phyloP scores from a whole-genome alignment of 1,284 basidiomycete genomes.

The Rhodofomes roseus region DNA sequence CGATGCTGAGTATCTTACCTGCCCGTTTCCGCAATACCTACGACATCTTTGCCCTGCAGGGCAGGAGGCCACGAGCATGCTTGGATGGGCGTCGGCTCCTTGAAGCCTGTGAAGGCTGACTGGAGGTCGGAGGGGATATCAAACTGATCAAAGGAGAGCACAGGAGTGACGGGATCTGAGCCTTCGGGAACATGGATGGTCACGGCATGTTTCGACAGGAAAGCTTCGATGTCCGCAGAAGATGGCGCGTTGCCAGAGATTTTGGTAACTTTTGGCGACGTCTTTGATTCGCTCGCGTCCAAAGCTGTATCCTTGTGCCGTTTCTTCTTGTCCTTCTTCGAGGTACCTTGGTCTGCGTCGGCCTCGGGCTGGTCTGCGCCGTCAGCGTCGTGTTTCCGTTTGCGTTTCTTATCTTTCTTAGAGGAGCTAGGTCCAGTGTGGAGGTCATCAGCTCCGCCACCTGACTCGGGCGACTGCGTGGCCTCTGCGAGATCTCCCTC shows the following conservation, averaged over 20 bases:
- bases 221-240: slow-evolving; percentile 50
- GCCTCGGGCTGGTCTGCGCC: background rate
- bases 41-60: slow-evolving; percentile 80
- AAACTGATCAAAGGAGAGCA: slow-evolving; percentile 76
- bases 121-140: slow-evolving; percentile 63
- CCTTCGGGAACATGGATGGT: slow-evolving; percentile 59
- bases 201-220: slow-evolving; percentile 71
- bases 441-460: slow-evolving; percentile 21
- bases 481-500: slow-evolving; percentile 9
- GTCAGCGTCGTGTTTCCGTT: slow-evolving; percentile 18
- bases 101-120: slow-evolving; percentile 68
- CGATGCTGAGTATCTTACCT: slow-evolving; percentile 40
- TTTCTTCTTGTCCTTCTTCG: slow-evolving; percentile 24
- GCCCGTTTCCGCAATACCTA: slow-evolving; percentile 98
- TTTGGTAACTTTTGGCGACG: background rate
- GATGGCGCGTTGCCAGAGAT: slow-evolving; percentile 21
- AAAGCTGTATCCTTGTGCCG: slow-evolving; percentile 8
- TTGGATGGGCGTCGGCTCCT: slow-evolving; percentile 93
- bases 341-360: slow-evolving; percentile 4
- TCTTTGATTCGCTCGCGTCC: background rate
- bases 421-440: slow-evolving; percentile 19
- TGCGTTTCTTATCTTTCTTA: slow-evolving; percentile 23
- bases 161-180: slow-evolving; percentile 53
- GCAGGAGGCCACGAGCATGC: slow-evolving; percentile 94
- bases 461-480: background rate